These are phyloP conservation scores for Naegleria gruberi DNA, from an alignment of 208 protist genomes.

Conservation along the genomic window DNA sequence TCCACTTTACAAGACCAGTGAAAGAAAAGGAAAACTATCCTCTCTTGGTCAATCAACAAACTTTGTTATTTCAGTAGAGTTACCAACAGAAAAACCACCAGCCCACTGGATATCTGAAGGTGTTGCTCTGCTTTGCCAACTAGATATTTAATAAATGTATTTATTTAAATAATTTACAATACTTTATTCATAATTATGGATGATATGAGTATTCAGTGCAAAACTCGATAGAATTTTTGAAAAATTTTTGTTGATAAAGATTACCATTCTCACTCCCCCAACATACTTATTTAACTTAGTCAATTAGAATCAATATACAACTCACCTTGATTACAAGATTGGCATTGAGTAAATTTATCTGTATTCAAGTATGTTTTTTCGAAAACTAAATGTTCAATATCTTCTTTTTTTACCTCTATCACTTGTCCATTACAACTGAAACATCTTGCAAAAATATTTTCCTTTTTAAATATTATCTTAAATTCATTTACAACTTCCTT, in stretches of 20 bases:
- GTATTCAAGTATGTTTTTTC: neutral
- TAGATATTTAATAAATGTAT: constrained; percentile 59
- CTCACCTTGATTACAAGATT: neutral
- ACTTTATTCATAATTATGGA: neutral
- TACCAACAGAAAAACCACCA: constrained; percentile 41
- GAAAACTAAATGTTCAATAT: neutral
- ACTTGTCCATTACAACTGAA: neutral
- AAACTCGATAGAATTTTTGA: neutral
- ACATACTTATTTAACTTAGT: neutral
- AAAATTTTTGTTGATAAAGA: neutral
- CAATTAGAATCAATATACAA: neutral
- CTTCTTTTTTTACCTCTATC: neutral
- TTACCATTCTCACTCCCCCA: neutral
- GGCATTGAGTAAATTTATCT: neutral
- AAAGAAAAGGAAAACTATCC: constrained; percentile 81
- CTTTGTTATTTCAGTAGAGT: constrained; percentile 78
- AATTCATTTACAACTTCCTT: constrained; percentile 1
- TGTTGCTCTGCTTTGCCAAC: constrained; percentile 79
- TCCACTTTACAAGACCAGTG: constrained; percentile 87
- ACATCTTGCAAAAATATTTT: constrained; percentile 1
- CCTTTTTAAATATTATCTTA: neutral
- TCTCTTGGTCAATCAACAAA: constrained; percentile 90
- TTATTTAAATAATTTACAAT: neutral
- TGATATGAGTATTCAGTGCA: neutral
- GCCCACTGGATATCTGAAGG: constrained; percentile 80